These are phyloP conservation scores for Aspergillus costaricaensis DNA, from an alignment of 2,329 filamentous ascomycete species.

Conservation along the genomic window DNA sequence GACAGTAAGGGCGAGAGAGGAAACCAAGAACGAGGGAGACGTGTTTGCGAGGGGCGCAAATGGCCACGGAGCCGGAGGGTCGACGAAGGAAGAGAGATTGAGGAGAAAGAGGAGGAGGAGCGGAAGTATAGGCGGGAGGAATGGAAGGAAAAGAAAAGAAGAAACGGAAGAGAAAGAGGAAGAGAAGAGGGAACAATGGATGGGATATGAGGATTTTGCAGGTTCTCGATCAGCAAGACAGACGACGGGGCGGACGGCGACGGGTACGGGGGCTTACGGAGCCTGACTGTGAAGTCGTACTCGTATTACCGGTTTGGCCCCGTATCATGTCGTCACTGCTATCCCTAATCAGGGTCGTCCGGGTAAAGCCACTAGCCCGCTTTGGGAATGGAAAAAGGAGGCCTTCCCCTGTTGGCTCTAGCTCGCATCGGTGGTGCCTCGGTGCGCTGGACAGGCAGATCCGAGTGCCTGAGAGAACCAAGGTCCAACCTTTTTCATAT, in stretches of 20 bases:
- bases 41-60: slow-evolving; percentile 19
- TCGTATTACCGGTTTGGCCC: slow-evolving; percentile 31
- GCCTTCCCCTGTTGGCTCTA: slow-evolving; percentile 1
- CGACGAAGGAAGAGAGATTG: slow-evolving; percentile 5
- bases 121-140: slow-evolving; percentile 17
- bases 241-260: slow-evolving; percentile 22
- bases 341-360: slow-evolving; percentile 8
- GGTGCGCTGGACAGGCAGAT: slow-evolving; percentile 8
- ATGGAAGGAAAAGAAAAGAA: slow-evolving; percentile 11
- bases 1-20: slow-evolving; percentile 26
- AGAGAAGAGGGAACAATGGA: slow-evolving; percentile 18
- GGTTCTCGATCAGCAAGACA: slow-evolving; percentile 16
- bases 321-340: slow-evolving; percentile 33
- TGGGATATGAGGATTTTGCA: slow-evolving; percentile 16
- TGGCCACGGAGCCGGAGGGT: slow-evolving; percentile 29
- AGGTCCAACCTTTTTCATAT: slow-evolving; percentile 2
- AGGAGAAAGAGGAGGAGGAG: slow-evolving; percentile 7
- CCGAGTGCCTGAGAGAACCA: slow-evolving; percentile 14
- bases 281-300: slow-evolving; percentile 18
- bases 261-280: slow-evolving; percentile 20
- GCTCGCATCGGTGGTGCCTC: slow-evolving; percentile 3
- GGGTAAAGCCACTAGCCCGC: slow-evolving; percentile 10
- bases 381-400: not conserved
- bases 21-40: slow-evolving; percentile 23
- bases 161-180: slow-evolving; percentile 17